Evolutionary conservation across 768 basidiomycete genomes (phyloP), one percentile per base, ranked within the genome.

Genomic region (Boletus speciosus): DNA sequence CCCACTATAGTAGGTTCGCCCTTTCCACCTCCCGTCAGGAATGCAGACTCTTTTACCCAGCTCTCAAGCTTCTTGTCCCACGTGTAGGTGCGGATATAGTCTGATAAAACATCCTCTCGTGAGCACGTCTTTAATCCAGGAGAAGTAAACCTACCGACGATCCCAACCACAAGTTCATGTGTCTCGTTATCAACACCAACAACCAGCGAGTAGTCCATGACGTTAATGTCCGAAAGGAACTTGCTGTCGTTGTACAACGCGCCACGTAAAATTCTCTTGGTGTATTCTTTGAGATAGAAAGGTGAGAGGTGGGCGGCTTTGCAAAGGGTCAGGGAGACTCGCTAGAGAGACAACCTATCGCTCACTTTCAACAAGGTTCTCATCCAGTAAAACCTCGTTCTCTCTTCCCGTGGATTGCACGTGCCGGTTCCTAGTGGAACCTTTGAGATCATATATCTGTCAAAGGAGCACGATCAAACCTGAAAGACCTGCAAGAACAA

Each of bases 31-130:
- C 83, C 88, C 43, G 92, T 94, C 23, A 98, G 76, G 71, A 95
- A 93, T 0, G 90, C 81, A 2, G 92, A 87, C 62, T 98, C 97
- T 66, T 98, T 99, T 41, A 98, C 93, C 94, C 93, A 97, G 56
- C 88, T 98, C 73, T 98, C 97, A 16, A 99, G 75, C 62, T 93
- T 94, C 76, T 99, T 99, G 75, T 99, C 97, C 93, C 93, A 97
- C 0, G 93, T 96, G 66, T 95, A 96, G 4, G 93, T 94, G 9
- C 94, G 88, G 59, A 96, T 91, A 65, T 93, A 97, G 69, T 97
- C 93, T 95, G 51, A 25, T 3, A 25, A 43, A 44, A 27, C 12
- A 49, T 49, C 21, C 36, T 9, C 41, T 21, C 19, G 32, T 61
- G 43, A 67, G 45, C 44, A 53, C 5, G 6, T 9, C 23, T 32